These are phyloP conservation scores for Perkinsela sp. DNA, from an alignment of 208 protist genomes.

Conservation along the genomic window DNA sequence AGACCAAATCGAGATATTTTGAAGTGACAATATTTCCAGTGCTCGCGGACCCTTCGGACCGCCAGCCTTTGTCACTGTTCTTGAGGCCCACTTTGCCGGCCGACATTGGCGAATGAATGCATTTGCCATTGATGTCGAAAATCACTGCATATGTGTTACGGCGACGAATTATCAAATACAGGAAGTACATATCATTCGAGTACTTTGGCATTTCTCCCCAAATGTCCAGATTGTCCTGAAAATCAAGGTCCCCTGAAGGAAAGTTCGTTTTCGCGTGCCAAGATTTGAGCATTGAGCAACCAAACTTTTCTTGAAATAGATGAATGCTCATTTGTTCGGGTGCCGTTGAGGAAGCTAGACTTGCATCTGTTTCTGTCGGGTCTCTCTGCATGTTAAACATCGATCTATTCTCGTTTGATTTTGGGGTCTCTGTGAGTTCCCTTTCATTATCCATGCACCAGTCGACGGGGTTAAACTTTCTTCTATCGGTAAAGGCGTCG, in stretches of 20 bases:
- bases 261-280: neutral
- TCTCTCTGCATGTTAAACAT: too few species aligned
- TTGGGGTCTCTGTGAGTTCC: neutral
- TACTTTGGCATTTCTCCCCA: constrained; percentile 68
- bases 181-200: constrained; percentile 33
- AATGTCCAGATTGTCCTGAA: constrained; percentile 39
- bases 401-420: neutral
- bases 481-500: neutral
- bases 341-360: neutral
- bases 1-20: constrained; percentile 47
- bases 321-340: neutral
- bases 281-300: neutral
- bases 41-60: constrained; percentile 36
- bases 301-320: neutral
- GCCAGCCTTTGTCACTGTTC: constrained; percentile 43
- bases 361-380: neutral
- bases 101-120: constrained; percentile 37
- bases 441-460: neutral
- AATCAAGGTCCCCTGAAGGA: neutral
- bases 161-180: constrained; percentile 43
- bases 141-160: constrained; percentile 59
- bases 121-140: constrained; percentile 43
- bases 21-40: constrained; percentile 55
- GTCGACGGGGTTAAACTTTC: neutral
- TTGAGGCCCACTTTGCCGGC: constrained; percentile 53